Evolutionary conservation across 768 basidiomycete species (phyloP).

Genomic region (Boletus patriciae): DNA sequence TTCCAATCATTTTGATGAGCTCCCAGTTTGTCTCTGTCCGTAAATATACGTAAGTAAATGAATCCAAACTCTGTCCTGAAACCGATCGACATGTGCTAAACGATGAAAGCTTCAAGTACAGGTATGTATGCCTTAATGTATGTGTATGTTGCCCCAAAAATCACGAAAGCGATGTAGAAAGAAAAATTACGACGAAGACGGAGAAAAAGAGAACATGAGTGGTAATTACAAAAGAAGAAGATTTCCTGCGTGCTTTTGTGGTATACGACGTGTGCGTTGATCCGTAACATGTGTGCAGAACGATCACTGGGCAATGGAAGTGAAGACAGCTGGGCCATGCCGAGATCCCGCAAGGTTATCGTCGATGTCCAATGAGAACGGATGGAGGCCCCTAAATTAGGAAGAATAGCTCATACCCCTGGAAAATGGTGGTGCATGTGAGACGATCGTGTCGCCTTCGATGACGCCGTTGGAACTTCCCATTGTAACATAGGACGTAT

Average conservation of each 20-base stretch:
- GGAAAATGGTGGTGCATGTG: constrained; percentile 12
- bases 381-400: neutral
- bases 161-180: constrained; percentile 1
- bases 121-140: constrained; percentile 5
- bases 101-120: neutral
- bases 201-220: neutral
- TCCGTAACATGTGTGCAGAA: neutral
- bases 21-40: neutral
- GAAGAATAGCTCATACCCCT: constrained; percentile 31
- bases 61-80: neutral
- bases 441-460: constrained; percentile 1
- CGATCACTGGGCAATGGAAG: neutral
- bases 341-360: neutral
- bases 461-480: neutral
- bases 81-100: neutral
- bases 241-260: constrained; percentile 2
- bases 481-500: constrained; percentile 23
- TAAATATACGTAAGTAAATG: neutral
- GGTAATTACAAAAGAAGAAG: neutral
- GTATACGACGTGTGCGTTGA: constrained; percentile 6
- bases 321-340: neutral
- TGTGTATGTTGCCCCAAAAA: neutral
- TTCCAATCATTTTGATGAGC: neutral
- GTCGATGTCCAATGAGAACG: neutral
- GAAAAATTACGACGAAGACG: neutral